Percentiles rank a stretch among this genome's conserved stretches.
phyloP scores from a whole-genome alignment of 345 rosid species.

The Eucalyptus sp. region DNA sequence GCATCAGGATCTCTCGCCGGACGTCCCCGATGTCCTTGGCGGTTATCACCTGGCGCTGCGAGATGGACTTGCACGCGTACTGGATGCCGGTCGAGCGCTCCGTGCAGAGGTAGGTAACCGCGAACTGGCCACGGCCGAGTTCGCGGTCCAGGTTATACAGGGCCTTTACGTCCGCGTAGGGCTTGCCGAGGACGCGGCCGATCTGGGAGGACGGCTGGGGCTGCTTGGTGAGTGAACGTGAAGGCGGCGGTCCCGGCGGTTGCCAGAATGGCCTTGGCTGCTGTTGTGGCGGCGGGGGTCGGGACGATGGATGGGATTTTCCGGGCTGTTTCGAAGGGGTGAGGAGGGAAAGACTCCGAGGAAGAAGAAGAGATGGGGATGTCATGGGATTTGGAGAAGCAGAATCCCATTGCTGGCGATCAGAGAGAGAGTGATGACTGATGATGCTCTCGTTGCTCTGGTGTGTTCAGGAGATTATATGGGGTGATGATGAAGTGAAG shows the following conservation, averaged over 20 bases:
- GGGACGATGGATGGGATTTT: neutral
- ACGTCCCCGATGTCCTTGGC: conserved; percentile 49
- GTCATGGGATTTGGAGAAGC: conserved; percentile 18
- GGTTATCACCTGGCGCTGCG: conserved; percentile 40
- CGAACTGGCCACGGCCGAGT: conserved; percentile 83
- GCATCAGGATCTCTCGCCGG: conserved; percentile 61
- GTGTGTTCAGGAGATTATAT: neutral
- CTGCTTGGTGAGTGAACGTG: neutral
- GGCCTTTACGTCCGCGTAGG: conserved; percentile 41
- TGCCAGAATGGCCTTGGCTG: neutral
- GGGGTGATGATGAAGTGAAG: neutral
- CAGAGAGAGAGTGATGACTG: neutral
- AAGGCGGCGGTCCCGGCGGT: neutral
- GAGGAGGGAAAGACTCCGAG: conserved; percentile 17
- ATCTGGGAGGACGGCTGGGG: neutral
- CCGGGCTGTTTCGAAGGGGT: conserved; percentile 10
- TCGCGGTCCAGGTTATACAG: conserved; percentile 49
- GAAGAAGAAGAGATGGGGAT: conserved; percentile 49
- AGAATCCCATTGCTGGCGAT: neutral
- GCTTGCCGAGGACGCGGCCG: conserved; percentile 42
- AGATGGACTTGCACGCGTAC: conserved; percentile 85
- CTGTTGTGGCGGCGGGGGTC: neutral
- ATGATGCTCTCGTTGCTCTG: neutral
- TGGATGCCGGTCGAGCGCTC: conserved; percentile 49
- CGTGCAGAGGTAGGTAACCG: conserved; percentile 54